Base-by-base conservation (phyloP, 768 basidiomycete species). In the Wakefieldia striispora region DNA sequence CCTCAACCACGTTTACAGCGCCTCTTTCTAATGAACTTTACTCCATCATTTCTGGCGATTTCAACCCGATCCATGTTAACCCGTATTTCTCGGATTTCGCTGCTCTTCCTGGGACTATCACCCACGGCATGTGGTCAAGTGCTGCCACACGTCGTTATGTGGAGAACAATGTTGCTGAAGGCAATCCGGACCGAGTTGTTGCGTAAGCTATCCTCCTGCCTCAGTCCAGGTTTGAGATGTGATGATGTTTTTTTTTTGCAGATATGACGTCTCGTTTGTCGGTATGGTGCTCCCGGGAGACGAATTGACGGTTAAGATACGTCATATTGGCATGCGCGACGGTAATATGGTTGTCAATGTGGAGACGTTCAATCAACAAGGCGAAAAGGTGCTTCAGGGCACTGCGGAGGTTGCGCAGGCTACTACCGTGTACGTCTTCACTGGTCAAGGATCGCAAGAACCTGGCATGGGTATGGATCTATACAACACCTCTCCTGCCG, bases 391-490 rank as follows among this genome's bases (percentile, higher is more conserved):
- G 49, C 75, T 99, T 27, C 83, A 87, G 55, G 97, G 97, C 33
- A 82, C 89, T 13, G 92, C 95, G 3, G 93, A 98, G 68, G 93
- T 98, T 53, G 83, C 84, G 3, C 97, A 99, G 67, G 86, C 95
- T 2, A 78, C 82, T 16, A 95, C 94, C 6, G 92, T 91, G 29
- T 98, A 97, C 58, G 93, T 97, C 58, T 98, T 98, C 78, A 98
- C 95, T 35, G 95, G 95, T 26, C 95, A 98, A 67, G 95, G 95
- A 47, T 97, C 95, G 6, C 95, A 98, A 67, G 95, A 98, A 70
- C 85, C 86, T 40, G 93, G 95, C 17, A 98, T 99, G 97, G 97
- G 97, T 17, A 98, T 99, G 94, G 95, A 97, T 57, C 81, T 99
- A 2, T 99, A 97, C 79, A 88, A 83, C 65, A 81, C 70, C 56